Evolutionary conservation across 768 basidiomycete species (phyloP), one percentile per base, ranked within the genome.

Genomic region (Tulasnella sp.): DNA sequence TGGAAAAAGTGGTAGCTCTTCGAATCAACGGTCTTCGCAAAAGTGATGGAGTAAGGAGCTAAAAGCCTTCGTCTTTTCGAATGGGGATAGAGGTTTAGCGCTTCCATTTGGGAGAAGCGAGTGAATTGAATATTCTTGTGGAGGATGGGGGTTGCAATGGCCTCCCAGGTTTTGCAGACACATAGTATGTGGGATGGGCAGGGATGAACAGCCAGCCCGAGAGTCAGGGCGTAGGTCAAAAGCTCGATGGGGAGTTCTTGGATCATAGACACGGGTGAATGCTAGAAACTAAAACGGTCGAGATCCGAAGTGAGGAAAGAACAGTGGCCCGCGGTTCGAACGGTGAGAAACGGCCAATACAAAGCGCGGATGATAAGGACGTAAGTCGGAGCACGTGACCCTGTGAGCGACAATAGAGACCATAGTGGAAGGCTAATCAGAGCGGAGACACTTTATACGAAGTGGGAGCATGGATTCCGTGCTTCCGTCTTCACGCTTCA

Each of bases 241-340:
- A 75, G 37, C 37, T 75, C 74, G 44, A 57, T 51, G 51, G 74
- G 74, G 51, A 75, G 51, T 26, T 48, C 51, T 15, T 75, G 40
- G 13, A 75, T 75, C 32, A 15, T 15, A 32, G 61, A 16, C 29
- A 67, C 35, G 15, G 29, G 32, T 18, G 15, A 67, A 57, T 9
- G 26, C 13, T 6, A 35, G 35, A 35, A 35, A 35, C 61, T 18
- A 35, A 29, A 15, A 35, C 26, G 35, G 32, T 32, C 61, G 29
- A 18, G 61, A 67, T 26, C 29, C 35, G 61, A 16, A 67, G 61
- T 35, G 29, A 18, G n/a, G 29, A 35, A 67, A 15, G 32, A 5
- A 29, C 29, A 29, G 55, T n/a, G 23, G 15, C 26, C 13, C 23
- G 9, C 1, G n/a, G n/a, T n/a, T 9, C 29, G n/a, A 57, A 57